Conservation (phyloP, 2,329 filamentous ascomycete species). For the Aspergillus cejpii region DNA sequence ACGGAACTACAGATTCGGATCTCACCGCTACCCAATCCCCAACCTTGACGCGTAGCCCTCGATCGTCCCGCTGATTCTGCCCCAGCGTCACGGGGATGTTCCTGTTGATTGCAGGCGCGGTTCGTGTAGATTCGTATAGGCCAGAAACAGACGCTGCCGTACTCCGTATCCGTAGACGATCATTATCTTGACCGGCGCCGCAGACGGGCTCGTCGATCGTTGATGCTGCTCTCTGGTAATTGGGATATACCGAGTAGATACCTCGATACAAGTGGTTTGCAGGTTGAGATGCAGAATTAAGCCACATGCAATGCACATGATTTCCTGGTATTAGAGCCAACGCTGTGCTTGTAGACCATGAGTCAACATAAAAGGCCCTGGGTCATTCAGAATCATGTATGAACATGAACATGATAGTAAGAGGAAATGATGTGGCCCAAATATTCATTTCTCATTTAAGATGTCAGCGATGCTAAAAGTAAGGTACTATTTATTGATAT, state of each 20-base stretch:
- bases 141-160: too few species aligned
- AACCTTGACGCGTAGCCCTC: slow-evolving; percentile 45
- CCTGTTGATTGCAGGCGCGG: slow-evolving; percentile 53
- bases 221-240: slow-evolving; percentile 35
- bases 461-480: slow-evolving; percentile 3
- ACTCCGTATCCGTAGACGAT: too few species aligned
- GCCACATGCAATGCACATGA: neutral
- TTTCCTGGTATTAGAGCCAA: too few species aligned
- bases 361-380: too few species aligned
- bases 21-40: slow-evolving; percentile 56
- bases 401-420: neutral
- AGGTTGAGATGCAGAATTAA: neutral
- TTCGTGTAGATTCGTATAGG: slow-evolving; percentile 44
- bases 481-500: neutral
- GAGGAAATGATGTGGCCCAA: neutral
- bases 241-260: too few species aligned
- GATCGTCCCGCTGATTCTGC: slow-evolving; percentile 56
- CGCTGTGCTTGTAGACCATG: too few species aligned
- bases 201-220: slow-evolving; percentile 36
- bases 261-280: too few species aligned
- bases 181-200: slow-evolving; percentile 47
- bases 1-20: slow-evolving; percentile 55
- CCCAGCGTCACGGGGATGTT: slow-evolving; percentile 55
- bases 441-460: slow-evolving; percentile 10
- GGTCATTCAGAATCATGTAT: too few species aligned